Base-by-base conservation (phyloP, 305 asterid species). In the Lippia alba region DNA sequence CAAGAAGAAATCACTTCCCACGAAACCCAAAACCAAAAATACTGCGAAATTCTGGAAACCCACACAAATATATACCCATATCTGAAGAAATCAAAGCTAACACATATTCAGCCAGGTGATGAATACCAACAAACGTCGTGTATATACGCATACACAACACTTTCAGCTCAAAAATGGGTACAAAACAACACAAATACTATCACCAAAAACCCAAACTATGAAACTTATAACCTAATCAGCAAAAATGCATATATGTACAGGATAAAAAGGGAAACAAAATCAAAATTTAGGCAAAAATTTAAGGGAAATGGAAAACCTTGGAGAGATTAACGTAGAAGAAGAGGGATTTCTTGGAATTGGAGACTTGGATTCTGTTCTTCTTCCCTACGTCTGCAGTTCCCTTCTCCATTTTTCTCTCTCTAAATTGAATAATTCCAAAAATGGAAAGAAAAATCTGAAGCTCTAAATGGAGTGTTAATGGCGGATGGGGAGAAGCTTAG, bases 321-420 rank as follows among this genome's bases (percentile, higher is more conserved):
- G 82, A 73, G 49, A 78, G 75, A 63, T 78, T 78, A 44, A 78
- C 81, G 45, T 73, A 78, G 20, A 78, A 78, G 61, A 78, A 78
- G 61, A 78, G 75, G 59, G 82, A 73, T 69, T 65, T 78, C 69
- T 78, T 78, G 59, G 82, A 67, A 58, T 78, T 72, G 55, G 82
- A 78, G 36, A 78, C 78, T 41, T 67, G 82, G 56, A 78, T 73
- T 53, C 72, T 73, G 73, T 56, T 78, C 30, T 63, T 69, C 59
- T 64, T 78, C 74, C 53, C 51, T 9, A 61, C 79, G 12, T 72
- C 76, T 10, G 49, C 32, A 19, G 64, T 68, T 67, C 49, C 72
- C 30, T 66, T 71, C 71, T 67, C 75, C 71, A 71, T 72, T 32
- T 32, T 55, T 55, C 7, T 58, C 18, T 3, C 10, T 4, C 7